Evolutionary conservation across 352 stramenopile species (phyloP), one percentile per base, ranked within the genome.

Genomic region (Globisporangium iwayamae): DNA sequence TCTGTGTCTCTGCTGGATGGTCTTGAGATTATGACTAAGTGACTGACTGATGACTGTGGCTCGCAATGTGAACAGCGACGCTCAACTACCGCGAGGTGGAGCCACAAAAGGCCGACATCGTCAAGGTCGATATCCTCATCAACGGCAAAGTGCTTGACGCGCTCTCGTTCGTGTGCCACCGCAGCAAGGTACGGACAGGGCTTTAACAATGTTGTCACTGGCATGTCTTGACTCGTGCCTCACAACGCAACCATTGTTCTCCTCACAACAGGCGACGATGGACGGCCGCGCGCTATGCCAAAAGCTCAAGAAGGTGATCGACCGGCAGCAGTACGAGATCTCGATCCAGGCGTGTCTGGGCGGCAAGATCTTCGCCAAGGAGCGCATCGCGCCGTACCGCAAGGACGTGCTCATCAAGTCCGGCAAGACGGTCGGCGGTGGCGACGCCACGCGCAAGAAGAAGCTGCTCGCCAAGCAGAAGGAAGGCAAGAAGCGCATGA

Each of bases 401-500:
- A 99, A 99, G 70, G 86, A 95, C 41, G 96, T 99, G 25, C 73
- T 99, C 4, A 97, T 96, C 45, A 99, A 98, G 70, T 96, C 87
- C 4, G 87, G 89, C 53, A 99, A 99, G 66, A 95, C 81, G 0
- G 97, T 99, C 16, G 97, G 97, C 50, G 97, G 97, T 30, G 97
- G 97, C 9, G 98, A 99, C 71, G 83, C 94, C 47, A 98, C 94
- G 53, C 81, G 98, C 55, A 99, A 99, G 76, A 98, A 98, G 67
- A 99, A 99, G 70, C 82, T 99, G 34, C 73, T 99, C 13, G 97
- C 99, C 67, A 99, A 99, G 79, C 98, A 99, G 75, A 99, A 99
- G 73, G 81, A 97, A 61, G 98, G 98, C 65, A 99, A 99, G 83
- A 97, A 98, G 63, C 92, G 93, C 61, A 96, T 98, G 78, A 98